Percentiles rank a stretch among this genome's conserved stretches.
Conservation (phyloP, 768 basidiomycete genomes). For the Macrocybe gigantea region DNA sequence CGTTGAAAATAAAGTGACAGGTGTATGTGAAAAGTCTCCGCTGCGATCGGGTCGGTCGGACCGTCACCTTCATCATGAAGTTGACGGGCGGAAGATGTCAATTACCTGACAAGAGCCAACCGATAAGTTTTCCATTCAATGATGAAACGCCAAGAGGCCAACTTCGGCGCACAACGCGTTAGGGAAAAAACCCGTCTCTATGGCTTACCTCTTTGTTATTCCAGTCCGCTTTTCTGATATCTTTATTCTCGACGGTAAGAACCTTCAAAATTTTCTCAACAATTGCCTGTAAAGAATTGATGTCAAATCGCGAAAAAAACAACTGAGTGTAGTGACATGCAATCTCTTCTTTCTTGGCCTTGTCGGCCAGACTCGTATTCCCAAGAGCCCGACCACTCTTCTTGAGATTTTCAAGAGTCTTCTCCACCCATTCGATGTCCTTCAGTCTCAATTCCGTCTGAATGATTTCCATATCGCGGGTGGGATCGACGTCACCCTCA, state of each 20-base stretch:
- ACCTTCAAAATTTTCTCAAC: conserved; percentile 82
- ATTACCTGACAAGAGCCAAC: too few relatives aligned
- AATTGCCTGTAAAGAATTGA: conserved; percentile 47
- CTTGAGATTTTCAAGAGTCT: conserved; percentile 74
- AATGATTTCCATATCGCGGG: conserved; percentile 98
- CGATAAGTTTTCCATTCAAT: too few relatives aligned
- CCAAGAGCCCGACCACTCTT: conserved; percentile 69
- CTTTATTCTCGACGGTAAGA: conserved; percentile 76
- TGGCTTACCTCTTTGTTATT: conserved; percentile 87
- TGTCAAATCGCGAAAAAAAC: neutral
- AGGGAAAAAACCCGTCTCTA: neutral
- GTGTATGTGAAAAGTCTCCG: too few relatives aligned
- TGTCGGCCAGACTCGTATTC: conserved; percentile 79
- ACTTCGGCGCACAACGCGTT: neutral
- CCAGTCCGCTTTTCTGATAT: conserved; percentile 93
- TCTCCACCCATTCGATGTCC: conserved; percentile 99
- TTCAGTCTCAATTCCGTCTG: conserved; percentile 90
- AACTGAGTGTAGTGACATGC: conserved; percentile 34
- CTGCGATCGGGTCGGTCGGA: too few relatives aligned
- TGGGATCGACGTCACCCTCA: conserved; percentile 94
- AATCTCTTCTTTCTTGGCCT: conserved; percentile 94
- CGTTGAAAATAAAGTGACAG: too few relatives aligned
- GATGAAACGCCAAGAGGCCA: too few relatives aligned
- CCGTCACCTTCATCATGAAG: too few relatives aligned
- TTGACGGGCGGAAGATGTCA: too few relatives aligned